Evolutionary conservation across 306 rosid genomes (phyloP), one percentile per base, ranked within the genome.

Genomic region (Casuarina equisetifolia): DNA sequence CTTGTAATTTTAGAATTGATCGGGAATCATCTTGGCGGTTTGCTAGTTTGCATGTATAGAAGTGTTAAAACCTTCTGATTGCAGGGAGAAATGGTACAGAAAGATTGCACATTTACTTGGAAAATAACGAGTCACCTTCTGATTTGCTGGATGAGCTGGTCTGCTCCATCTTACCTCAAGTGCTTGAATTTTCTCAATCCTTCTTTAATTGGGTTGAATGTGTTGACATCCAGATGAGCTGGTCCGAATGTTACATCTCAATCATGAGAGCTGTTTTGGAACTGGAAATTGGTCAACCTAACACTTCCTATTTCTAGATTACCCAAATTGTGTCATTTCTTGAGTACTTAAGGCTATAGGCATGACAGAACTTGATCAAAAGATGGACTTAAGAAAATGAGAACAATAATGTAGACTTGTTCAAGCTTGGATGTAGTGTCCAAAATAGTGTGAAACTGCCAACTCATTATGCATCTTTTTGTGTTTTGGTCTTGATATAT

Each of bases 21-120:
- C 19, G 54, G 20, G 36, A 40, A 13, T 39, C 17, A 74, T 62
- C 20, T 54, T 38, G 53, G 15, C 45, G 32, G 17, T 40, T 9
- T 3, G 20, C 13, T 6, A 55, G 39, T 59, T n/a, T 68, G 66
- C 38, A 36, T 50, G 9, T 16, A 32, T 70, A 63, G 38, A 74
- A 25, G 12, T 42, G 61, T 70, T 45, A 19, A 67, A 43, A 43
- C 55, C 63, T 59, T 70, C 35, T 42, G 75, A 45, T 25, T 75
- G 54, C 62, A 84, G 87, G 87, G 84, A 68, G 87, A 84, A 54
- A 57, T 69, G 11, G 67, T 84, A 58, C 84, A 84, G 70, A 84
- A 59, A 69, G 73, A 57, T 82, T 84, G 78, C 73, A 74, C 66
- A 59, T 80, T 73, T 80, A 84, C 84, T 78, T 84, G 83, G 87